phyloP scores from a whole-genome alignment of 225 moss, liverwort and hornwort genomes.

The Lunularia cruciata region DNA sequence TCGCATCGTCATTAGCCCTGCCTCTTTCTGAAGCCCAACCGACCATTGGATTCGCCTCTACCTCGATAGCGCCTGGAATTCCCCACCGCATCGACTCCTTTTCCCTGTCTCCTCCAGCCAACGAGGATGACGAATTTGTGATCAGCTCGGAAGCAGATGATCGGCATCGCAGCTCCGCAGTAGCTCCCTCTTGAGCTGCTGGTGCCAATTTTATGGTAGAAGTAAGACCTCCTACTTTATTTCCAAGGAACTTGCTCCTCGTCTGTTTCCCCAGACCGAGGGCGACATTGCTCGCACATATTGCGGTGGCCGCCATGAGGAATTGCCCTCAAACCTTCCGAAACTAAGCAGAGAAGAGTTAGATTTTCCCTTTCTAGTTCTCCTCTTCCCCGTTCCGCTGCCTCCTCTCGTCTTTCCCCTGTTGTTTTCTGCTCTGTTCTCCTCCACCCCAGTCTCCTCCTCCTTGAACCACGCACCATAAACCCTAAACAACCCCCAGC shows the following conservation, averaged over 20 bases:
- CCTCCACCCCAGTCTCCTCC: neutral
- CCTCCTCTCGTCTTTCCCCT: neutral
- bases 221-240: no score
- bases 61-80: neutral
- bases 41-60: constrained; percentile 56
- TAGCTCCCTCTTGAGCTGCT: neutral
- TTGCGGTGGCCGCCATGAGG: constrained; percentile 11
- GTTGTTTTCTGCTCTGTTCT: neutral
- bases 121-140: neutral
- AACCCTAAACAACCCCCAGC: no score
- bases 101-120: neutral
- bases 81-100: neutral
- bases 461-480: no score
- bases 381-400: neutral
- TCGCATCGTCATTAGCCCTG: constrained; percentile 20
- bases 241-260: neutral
- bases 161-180: constrained; percentile 12
- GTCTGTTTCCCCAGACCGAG: no score
- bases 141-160: neutral
- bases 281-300: constrained; percentile 10
- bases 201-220: neutral
- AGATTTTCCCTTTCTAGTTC: neutral
- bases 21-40: constrained; percentile 28
- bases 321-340: neutral
- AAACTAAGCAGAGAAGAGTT: no score